These are phyloP conservation scores for Diaporthe aspalathi DNA, from an alignment of 2,329 filamentous ascomycete species.

Conservation along the genomic window DNA sequence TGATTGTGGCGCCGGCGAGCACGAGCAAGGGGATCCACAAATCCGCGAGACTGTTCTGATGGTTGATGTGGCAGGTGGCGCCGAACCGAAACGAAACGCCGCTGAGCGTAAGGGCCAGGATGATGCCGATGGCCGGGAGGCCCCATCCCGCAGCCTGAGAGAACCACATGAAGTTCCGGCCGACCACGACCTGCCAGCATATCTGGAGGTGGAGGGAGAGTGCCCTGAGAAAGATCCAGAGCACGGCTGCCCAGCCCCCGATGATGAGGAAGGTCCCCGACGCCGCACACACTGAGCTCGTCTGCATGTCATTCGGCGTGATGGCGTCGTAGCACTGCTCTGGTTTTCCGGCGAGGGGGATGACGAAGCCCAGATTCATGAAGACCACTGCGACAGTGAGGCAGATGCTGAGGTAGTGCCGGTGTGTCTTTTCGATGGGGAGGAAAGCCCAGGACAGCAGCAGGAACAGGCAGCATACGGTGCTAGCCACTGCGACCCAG, in stretches of 20 bases:
- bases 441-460: slow-evolving; percentile 83
- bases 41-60: slow-evolving; percentile 81
- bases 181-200: slow-evolving; percentile 94
- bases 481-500: slow-evolving; percentile 82
- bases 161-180: slow-evolving; percentile 88
- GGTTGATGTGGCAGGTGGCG: slow-evolving; percentile 92
- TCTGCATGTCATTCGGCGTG: slow-evolving; percentile 92
- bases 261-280: slow-evolving; percentile 88
- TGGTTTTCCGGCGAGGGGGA: slow-evolving; percentile 83
- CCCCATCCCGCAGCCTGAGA: slow-evolving; percentile 87
- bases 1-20: slow-evolving; percentile 79
- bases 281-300: slow-evolving; percentile 83
- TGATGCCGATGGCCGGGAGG: slow-evolving; percentile 80
- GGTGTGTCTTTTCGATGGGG: slow-evolving; percentile 87
- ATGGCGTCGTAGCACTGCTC: slow-evolving; percentile 89
- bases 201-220: slow-evolving; percentile 96
- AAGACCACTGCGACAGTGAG: slow-evolving; percentile 79
- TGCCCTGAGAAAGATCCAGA: slow-evolving; percentile 93
- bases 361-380: slow-evolving; percentile 90
- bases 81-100: slow-evolving; percentile 97
- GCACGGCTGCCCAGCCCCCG: slow-evolving; percentile 84
- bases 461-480: slow-evolving; percentile 79
- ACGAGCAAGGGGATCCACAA: slow-evolving; percentile 92
- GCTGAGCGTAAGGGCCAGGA: slow-evolving; percentile 82
- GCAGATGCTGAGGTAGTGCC: slow-evolving; percentile 93